Evolutionary conservation across 805 yeast species (phyloP).

Genomic region (Barnettozyma siamensis): DNA sequence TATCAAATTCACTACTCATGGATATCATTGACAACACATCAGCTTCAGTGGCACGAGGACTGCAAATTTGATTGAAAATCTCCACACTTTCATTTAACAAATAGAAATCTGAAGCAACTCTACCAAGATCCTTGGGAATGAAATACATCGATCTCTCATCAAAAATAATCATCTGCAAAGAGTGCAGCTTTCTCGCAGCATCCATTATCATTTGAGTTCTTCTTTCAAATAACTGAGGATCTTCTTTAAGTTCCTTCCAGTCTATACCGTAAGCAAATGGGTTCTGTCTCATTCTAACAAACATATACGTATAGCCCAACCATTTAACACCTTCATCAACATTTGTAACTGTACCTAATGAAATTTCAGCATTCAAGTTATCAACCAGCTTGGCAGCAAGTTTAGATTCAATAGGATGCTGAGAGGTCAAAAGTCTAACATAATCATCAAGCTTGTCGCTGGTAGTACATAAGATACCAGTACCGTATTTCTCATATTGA

Average conservation of each 20-base stretch:
- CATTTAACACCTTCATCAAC: slow-evolving; percentile 93
- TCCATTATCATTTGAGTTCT: slow-evolving; percentile 69
- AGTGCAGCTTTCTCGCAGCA: slow-evolving; percentile 81
- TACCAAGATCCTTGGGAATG: slow-evolving; percentile 81
- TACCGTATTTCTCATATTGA: slow-evolving; percentile 87
- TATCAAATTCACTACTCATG: slow-evolving; percentile 91
- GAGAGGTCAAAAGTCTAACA: slow-evolving; percentile 83
- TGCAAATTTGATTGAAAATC: slow-evolving; percentile 78
- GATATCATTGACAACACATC: slow-evolving; percentile 84
- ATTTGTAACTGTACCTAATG: slow-evolving; percentile 91
- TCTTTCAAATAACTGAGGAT: slow-evolving; percentile 69
- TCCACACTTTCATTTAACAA: slow-evolving; percentile 80
- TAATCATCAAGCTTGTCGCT: slow-evolving; percentile 80
- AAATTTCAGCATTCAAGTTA: slow-evolving; percentile 92
- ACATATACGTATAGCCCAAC: slow-evolving; percentile 96
- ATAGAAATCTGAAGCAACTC: slow-evolving; percentile 93
- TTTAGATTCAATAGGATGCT: slow-evolving; percentile 91
- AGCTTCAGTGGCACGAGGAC: slow-evolving; percentile 85
- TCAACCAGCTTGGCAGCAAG: slow-evolving; percentile 76
- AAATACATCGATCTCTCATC: slow-evolving; percentile 81
- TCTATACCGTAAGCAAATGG: slow-evolving; percentile 90
- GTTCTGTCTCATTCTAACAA: slow-evolving; percentile 89
- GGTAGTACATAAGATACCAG: slow-evolving; percentile 85
- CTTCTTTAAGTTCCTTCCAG: slow-evolving; percentile 79
- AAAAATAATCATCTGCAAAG: slow-evolving; percentile 87